Base-by-base conservation (phyloP, 2,329 filamentous ascomycete genomes). In the Penicillium psychrosexuale region DNA sequence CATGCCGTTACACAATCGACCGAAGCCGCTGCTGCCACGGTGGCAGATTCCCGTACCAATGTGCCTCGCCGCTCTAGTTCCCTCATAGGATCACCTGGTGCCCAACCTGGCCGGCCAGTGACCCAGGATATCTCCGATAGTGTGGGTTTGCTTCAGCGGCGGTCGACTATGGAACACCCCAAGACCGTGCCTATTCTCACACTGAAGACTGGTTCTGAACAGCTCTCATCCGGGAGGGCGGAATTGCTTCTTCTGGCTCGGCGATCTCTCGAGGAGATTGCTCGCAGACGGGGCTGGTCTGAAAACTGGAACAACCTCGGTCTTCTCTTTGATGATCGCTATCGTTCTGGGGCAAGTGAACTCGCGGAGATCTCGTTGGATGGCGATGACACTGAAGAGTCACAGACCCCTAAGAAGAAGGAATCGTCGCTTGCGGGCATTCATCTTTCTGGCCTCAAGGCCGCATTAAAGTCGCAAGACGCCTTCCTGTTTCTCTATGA, bases 241-340 rank as follows among this genome's bases (percentile, higher is more conserved):
- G 91, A 96, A 66, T 80, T 97, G 2, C 88, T 91, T 57, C 78
- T 90, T 53, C 76, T 96, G 38, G 92, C 91, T 8, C 82, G 93
- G 52, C 90, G 89, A 59, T 83, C 94, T 5, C 78, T 97, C 0
- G 87, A 93, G 64, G 82, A 86, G 46, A 75, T 91, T 44, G 92
- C 90, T 2, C 84, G 83, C 66, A 83, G 84, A 55, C 79, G 84
- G 22, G 85, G 84, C 3, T 97, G 91, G 92, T 83, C 79, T 48
- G 84, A 90, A 59, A 90, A 88, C 0, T 95, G 90, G 91, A 78
- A 79, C 28, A 78, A 83, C 52, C 81, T 86, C 8, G 73, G 69
- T 24, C 62, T 77, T 28, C 69, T 76, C 11, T 71, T 72, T 39
- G 68, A 73, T 51, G 67, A 70, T 13, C 56, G 53, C 8, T 61